Evolutionary conservation across 371 early-diverging fungal species (phyloP).

Genomic region (Zychaea mexicana): DNA sequence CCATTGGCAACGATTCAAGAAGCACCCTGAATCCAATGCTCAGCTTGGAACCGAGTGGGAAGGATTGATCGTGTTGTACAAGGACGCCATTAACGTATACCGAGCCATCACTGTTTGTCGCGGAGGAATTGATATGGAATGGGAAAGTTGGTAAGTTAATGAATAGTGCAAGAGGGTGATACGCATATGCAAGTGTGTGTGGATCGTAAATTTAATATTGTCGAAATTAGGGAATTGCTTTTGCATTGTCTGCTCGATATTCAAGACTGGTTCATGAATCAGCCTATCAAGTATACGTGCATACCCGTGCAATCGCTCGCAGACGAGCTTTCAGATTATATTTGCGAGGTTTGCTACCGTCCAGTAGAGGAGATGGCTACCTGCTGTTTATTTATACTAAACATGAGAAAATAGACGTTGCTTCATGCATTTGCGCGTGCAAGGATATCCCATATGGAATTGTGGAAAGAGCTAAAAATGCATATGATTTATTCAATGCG

Average conservation of each 20-base stretch:
- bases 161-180: too few species aligned
- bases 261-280: constrained; percentile 55
- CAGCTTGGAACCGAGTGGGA: constrained; percentile 48
- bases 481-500: constrained; percentile 47
- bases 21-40: constrained; percentile 3
- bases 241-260: constrained; percentile 56
- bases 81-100: constrained; percentile 64
- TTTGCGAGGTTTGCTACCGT: constrained; percentile 48
- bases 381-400: background rate
- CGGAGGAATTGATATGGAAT: constrained; percentile 66
- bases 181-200: background rate
- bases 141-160: constrained; percentile 56
- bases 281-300: constrained; percentile 48
- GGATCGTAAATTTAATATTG: background rate
- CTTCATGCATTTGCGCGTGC: constrained; percentile 62
- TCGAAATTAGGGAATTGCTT: constrained; percentile 41
- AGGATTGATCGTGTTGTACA: constrained; percentile 52
- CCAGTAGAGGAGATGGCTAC: background rate
- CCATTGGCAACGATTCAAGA: constrained; percentile 21
- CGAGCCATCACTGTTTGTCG: constrained; percentile 56
- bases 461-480: constrained; percentile 55
- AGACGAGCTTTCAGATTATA: constrained; percentile 58
- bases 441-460: constrained; percentile 37
- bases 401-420: constrained; percentile 43
- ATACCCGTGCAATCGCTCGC: constrained; percentile 46